These are phyloP conservation scores for Sarocladium oryzae DNA, from an alignment of 2,329 filamentous ascomycete species.

Conservation along the genomic window DNA sequence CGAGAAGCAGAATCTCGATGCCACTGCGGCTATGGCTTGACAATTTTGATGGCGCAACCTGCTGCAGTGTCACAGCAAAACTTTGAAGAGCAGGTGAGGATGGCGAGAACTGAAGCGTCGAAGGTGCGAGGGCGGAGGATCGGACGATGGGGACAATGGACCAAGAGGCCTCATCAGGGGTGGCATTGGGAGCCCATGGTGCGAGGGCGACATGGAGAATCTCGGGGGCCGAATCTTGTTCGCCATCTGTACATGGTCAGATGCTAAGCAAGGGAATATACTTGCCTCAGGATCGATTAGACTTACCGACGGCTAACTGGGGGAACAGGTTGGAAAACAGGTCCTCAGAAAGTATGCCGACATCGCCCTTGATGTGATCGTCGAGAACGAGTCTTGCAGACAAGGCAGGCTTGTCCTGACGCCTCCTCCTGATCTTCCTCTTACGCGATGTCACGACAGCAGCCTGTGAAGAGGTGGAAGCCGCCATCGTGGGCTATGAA, in stretches of 20 bases:
- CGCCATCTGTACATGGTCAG: conserved; percentile 18
- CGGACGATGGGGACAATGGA: conserved; percentile 72
- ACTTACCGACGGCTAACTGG: conserved; percentile 46
- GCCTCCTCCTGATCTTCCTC: conserved; percentile 45
- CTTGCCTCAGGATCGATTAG: background rate
- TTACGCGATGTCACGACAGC: conserved; percentile 17
- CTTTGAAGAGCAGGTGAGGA: conserved; percentile 68
- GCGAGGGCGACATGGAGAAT: conserved; percentile 64
- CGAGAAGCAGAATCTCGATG: conserved; percentile 77
- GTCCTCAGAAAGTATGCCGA: conserved; percentile 81
- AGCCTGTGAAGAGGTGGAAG: conserved; percentile 20
- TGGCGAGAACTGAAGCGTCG: conserved; percentile 73
- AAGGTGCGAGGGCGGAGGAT: conserved; percentile 60
- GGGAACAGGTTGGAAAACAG: conserved; percentile 78
- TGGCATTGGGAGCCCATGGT: conserved; percentile 59
- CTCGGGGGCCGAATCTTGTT: conserved; percentile 31
- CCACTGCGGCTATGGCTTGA: conserved; percentile 65
- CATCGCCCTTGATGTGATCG: conserved; percentile 75
- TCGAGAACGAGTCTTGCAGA: conserved; percentile 78
- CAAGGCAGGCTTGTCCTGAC: conserved; percentile 67
- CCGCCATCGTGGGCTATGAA: conserved; percentile 20
- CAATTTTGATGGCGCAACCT: conserved; percentile 68
- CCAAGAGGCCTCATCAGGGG: conserved; percentile 64
- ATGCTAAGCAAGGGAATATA: background rate
- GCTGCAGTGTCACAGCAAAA: conserved; percentile 68